Evolutionary conservation across 768 basidiomycete species (phyloP).

Genomic region (Leccinum imitatum): DNA sequence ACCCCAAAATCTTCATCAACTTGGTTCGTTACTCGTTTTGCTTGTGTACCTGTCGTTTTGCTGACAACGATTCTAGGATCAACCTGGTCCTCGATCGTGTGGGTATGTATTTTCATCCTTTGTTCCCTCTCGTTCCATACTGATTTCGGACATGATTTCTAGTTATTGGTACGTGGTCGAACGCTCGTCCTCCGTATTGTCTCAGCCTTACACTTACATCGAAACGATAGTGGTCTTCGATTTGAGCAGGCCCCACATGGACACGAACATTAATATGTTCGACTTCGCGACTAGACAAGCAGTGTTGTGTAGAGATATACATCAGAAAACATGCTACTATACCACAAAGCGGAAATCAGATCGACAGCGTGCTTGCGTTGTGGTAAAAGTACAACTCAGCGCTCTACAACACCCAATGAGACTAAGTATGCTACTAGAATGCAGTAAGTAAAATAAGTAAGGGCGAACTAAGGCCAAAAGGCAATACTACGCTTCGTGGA

Average conservation of each 20-base stretch:
- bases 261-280: constrained; percentile 41
- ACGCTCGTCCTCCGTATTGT: not conserved
- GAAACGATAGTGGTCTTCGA: constrained; percentile 67
- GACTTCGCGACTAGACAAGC: not conserved
- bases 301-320: constrained; percentile 13
- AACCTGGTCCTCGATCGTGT: constrained; percentile 83
- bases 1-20: constrained; percentile 97
- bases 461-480: constrained; percentile 18
- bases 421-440: constrained; percentile 36
- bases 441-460: constrained; percentile 33
- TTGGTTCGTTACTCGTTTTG: constrained; percentile 53
- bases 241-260: constrained; percentile 81
- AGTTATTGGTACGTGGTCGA: constrained; percentile 48
- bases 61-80: constrained; percentile 54
- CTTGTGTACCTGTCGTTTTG: not conserved
- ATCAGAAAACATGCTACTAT: constrained; percentile 10
- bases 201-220: constrained; percentile 2
- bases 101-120: constrained; percentile 59
- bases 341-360: constrained; percentile 8
- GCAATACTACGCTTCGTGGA: constrained; percentile 17
- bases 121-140: constrained; percentile 1
- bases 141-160: constrained; percentile 15
- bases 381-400: constrained; percentile 33
- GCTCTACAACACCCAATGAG: constrained; percentile 31
- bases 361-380: constrained; percentile 16